These are phyloP conservation scores for Dovyalis caffra DNA, from an alignment of 345 rosid genomes.

Conservation along the genomic window DNA sequence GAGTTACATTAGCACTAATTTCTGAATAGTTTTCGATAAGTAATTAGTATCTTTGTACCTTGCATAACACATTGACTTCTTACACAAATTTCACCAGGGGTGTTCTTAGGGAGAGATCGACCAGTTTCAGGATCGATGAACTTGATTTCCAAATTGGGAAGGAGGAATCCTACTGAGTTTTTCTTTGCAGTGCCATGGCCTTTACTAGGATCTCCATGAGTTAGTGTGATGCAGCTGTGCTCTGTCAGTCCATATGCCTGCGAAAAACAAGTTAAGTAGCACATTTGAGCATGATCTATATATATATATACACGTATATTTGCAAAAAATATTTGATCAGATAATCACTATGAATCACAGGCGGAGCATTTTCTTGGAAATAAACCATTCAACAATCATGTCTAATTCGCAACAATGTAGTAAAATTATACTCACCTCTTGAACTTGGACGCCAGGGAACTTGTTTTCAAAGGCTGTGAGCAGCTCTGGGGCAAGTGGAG, in stretches of 20 bases:
- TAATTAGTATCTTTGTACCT: constrained; percentile 35
- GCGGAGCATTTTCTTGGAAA: neutral
- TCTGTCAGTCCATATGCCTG: constrained; percentile 95
- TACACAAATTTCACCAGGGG: constrained; percentile 83
- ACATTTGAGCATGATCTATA: neutral
- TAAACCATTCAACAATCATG: neutral
- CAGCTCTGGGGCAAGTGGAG: constrained; percentile 84
- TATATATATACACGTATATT: no score
- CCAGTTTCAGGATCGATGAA: constrained; percentile 81
- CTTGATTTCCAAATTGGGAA: constrained; percentile 83
- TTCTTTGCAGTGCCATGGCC: constrained; percentile 62
- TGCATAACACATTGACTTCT: constrained; percentile 89
- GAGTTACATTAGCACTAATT: neutral
- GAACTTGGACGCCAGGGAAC: constrained; percentile 82
- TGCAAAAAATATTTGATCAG: neutral
- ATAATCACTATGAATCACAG: neutral
- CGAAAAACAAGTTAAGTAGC: neutral
- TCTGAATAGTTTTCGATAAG: neutral
- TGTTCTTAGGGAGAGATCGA: constrained; percentile 62
- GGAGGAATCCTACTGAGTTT: constrained; percentile 84
- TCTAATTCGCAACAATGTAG: no score
- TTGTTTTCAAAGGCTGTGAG: constrained; percentile 61
- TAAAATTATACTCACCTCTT: constrained; percentile 50
- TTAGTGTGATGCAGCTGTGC: constrained; percentile 92
- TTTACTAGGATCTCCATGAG: constrained; percentile 60